A percentile compares a stretch with the other conserved stretches of the same genome.
These are phyloP conservation scores for Leccinum barrowsii DNA, from an alignment of 768 basidiomycete genomes.

Conservation along the genomic window DNA sequence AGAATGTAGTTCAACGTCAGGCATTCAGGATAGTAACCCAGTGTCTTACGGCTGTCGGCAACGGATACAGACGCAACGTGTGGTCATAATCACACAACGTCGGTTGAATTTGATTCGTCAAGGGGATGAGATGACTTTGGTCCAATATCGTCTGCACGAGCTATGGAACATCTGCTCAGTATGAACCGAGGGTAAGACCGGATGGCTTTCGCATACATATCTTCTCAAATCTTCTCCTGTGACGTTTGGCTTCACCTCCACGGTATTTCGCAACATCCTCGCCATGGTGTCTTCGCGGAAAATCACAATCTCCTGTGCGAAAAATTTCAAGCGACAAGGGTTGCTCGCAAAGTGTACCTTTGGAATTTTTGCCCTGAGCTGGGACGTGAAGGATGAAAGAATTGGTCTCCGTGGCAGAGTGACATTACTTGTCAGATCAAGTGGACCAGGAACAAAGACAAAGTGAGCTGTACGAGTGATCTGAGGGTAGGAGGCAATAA, in stretches of 20 bases:
- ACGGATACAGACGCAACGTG: constrained; percentile 84
- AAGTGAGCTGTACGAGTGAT: constrained; percentile 83
- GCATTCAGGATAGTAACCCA: neutral
- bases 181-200: neutral
- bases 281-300: constrained; percentile 94
- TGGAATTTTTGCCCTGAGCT: constrained; percentile 69
- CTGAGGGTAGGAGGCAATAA: constrained; percentile 76
- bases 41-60: constrained; percentile 82
- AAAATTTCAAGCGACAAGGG: constrained; percentile 93
- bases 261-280: constrained; percentile 86
- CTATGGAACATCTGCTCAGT: constrained; percentile 37
- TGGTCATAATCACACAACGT: constrained; percentile 90
- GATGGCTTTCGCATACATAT: constrained; percentile 57
- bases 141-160: constrained; percentile 96
- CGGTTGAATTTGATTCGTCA: constrained; percentile 82
- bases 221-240: constrained; percentile 79
- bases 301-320: constrained; percentile 92
- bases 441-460: constrained; percentile 90
- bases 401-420: constrained; percentile 80
- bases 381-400: constrained; percentile 67
- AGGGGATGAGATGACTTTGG: constrained; percentile 89
- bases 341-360: constrained; percentile 83
- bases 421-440: constrained; percentile 80
- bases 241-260: constrained; percentile 81
- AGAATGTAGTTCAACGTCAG: constrained; percentile 5